These are phyloP conservation scores for Colletotrichum sp. DNA, from an alignment of 2,329 filamentous ascomycete genomes.

Conservation along the genomic window DNA sequence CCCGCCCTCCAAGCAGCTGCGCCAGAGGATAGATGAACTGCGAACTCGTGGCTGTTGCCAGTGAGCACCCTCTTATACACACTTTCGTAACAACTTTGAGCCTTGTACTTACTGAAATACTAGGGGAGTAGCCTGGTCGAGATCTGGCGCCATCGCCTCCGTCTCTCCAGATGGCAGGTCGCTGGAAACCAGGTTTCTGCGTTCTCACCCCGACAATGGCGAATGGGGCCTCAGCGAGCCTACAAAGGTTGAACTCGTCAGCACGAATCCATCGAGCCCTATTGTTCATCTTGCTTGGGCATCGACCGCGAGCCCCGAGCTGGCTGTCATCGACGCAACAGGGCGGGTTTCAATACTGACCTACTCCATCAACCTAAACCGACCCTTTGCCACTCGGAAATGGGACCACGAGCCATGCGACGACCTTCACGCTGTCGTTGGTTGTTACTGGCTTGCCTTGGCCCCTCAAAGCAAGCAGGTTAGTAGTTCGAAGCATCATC, in stretches of 20 bases:
- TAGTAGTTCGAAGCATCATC: conserved; percentile 19
- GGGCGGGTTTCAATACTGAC: conserved; percentile 80
- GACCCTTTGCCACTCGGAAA: conserved; percentile 65
- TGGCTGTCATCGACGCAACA: conserved; percentile 81
- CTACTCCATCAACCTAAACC: conserved; percentile 76
- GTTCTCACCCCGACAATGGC: conserved; percentile 71
- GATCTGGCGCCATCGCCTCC: conserved; percentile 82
- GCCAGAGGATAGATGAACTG: conserved; percentile 78
- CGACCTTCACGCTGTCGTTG: conserved; percentile 79
- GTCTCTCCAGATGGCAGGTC: conserved; percentile 74
- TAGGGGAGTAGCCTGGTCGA: conserved; percentile 88
- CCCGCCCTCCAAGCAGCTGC: conserved; percentile 69
- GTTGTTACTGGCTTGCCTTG: conserved; percentile 83
- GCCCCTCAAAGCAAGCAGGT: conserved; percentile 51
- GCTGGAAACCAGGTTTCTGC: conserved; percentile 76
- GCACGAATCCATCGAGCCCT: conserved; percentile 66
- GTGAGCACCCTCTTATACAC: conserved; percentile 54
- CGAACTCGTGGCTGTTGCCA: conserved; percentile 79
- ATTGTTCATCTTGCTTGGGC: conserved; percentile 87
- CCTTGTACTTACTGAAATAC: neutral
- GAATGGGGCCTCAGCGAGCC: conserved; percentile 79
- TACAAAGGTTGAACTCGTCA: conserved; percentile 66
- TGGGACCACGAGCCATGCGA: conserved; percentile 73
- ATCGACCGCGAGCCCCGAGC: conserved; percentile 71
- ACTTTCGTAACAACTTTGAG: neutral